phyloP scores from a whole-genome alignment of 2,329 filamentous ascomycete genomes.

The Fusarium sp. region DNA sequence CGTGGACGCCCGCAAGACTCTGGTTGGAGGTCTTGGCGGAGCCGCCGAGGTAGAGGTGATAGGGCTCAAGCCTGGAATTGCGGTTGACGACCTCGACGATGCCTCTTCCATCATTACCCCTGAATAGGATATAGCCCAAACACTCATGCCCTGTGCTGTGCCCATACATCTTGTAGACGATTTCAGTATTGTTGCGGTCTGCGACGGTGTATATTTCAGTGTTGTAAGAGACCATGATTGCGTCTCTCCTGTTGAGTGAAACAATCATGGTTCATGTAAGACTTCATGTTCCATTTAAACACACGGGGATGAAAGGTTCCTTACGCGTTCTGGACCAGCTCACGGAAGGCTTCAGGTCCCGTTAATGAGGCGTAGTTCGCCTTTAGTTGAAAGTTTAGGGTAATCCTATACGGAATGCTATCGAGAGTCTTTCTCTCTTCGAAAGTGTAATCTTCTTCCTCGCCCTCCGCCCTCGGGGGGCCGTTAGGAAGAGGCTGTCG shows the following conservation, averaged over 20 bases:
- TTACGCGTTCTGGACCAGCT: conserved; percentile 49
- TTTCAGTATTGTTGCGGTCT: conserved; percentile 35
- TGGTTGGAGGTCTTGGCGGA: conserved; percentile 37
- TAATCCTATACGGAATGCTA: background rate
- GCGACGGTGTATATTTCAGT: conserved; percentile 37
- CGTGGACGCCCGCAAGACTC: conserved; percentile 42
- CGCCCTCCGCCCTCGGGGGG: background rate
- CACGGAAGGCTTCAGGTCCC: conserved; percentile 44
- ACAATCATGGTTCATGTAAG: background rate
- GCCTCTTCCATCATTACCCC: conserved; percentile 30
- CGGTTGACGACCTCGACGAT: conserved; percentile 45
- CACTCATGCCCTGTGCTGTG: conserved; percentile 16
- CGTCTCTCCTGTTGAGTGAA: conserved; percentile 39
- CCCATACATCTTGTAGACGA: conserved; percentile 41
- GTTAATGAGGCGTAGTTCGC: conserved; percentile 21
- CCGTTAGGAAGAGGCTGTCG: background rate
- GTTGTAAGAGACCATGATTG: conserved; percentile 39
- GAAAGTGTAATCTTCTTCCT: background rate
- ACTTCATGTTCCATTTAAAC: background rate
- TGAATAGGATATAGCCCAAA: conserved; percentile 47
- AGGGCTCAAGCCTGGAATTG: conserved; percentile 42
- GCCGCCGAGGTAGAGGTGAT: conserved; percentile 44
- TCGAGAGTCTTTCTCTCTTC: background rate
- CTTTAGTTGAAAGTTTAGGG: background rate
- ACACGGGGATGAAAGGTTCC: background rate